Evolutionary conservation across 352 stramenopile species (phyloP).

Genomic region (Phytophthora sansomeana): DNA sequence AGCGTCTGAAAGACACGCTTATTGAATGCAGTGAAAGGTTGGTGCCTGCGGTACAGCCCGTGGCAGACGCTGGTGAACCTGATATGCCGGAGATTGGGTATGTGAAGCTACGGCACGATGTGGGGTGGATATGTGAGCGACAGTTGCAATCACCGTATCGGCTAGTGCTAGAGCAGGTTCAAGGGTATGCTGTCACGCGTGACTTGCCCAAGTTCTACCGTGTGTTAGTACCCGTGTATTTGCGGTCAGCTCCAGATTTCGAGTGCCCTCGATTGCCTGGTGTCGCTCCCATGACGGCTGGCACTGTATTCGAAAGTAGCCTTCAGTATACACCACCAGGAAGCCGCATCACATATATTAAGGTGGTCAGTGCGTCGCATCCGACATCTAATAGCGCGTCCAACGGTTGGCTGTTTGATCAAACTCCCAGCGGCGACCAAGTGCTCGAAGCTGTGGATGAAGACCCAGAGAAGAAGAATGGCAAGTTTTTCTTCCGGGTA

Average conservation of each 20-base stretch:
- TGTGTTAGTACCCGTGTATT: conserved; percentile 68
- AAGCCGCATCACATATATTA: conserved; percentile 84
- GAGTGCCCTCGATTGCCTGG: conserved; percentile 78
- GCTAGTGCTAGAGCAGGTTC: conserved; percentile 71
- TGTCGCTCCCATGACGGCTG: conserved; percentile 63
- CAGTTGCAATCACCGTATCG: conserved; percentile 55
- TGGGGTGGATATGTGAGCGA: conserved; percentile 83
- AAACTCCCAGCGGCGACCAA: conserved; percentile 68
- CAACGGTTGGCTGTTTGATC: conserved; percentile 77
- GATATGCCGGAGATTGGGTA: conserved; percentile 63
- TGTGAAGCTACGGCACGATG: conserved; percentile 84
- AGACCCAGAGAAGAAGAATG: conserved; percentile 80
- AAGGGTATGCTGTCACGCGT: conserved; percentile 71
- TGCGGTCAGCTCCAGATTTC: conserved; percentile 79
- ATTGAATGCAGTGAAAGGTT: conserved; percentile 85
- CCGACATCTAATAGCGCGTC: conserved; percentile 42
- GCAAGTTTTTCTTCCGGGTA: conserved; percentile 87
- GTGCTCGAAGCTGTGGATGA: conserved; percentile 77
- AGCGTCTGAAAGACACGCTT: conserved; percentile 72
- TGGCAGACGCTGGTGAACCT: conserved; percentile 12
- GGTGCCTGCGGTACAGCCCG: conserved; percentile 44
- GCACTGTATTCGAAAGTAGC: conserved; percentile 82
- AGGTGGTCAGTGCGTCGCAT: conserved; percentile 66
- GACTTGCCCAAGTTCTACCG: conserved; percentile 83
- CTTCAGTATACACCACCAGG: conserved; percentile 82